A percentile compares a stretch with the other conserved stretches of the same genome.
Conservation (phyloP, 2,329 filamentous ascomycete species). For the Cercospora berteroae region DNA sequence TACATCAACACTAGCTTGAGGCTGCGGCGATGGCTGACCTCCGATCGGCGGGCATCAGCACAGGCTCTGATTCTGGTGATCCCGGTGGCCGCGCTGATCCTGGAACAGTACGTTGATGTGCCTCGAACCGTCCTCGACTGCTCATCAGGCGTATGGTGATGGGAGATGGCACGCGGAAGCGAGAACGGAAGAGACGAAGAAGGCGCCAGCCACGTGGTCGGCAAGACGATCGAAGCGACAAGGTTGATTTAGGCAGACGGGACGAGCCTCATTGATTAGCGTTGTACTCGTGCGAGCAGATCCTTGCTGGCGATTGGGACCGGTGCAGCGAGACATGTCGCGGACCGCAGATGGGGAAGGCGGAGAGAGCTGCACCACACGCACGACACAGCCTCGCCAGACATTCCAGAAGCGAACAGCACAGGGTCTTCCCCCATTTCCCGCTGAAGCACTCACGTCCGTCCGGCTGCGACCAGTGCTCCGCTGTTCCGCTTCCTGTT, state of each 20-base stretch:
- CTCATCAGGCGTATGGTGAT: neutral
- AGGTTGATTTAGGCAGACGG: neutral
- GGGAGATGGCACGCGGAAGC: neutral
- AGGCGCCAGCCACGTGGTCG: neutral
- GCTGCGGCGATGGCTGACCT: neutral
- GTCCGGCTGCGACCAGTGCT: neutral
- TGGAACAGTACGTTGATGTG: neutral
- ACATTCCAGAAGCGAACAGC: neutral
- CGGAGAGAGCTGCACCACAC: neutral
- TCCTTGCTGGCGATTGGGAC: neutral
- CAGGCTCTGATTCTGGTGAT: constrained; percentile 2
- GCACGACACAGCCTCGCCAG: neutral
- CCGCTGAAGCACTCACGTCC: neutral
- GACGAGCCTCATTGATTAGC: neutral
- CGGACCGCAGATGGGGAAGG: neutral
- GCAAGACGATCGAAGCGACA: neutral
- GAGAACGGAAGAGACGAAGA: neutral
- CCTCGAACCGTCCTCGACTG: neutral
- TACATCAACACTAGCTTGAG: neutral
- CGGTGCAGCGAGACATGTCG: neutral
- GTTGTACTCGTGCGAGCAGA: neutral
- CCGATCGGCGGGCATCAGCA: neutral
- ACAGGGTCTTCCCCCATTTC: neutral
- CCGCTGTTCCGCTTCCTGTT: neutral
- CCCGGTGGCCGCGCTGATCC: neutral